Evolutionary conservation across 148 eudicot genomes (phyloP).

Genomic region (Pouteria glomerata): DNA sequence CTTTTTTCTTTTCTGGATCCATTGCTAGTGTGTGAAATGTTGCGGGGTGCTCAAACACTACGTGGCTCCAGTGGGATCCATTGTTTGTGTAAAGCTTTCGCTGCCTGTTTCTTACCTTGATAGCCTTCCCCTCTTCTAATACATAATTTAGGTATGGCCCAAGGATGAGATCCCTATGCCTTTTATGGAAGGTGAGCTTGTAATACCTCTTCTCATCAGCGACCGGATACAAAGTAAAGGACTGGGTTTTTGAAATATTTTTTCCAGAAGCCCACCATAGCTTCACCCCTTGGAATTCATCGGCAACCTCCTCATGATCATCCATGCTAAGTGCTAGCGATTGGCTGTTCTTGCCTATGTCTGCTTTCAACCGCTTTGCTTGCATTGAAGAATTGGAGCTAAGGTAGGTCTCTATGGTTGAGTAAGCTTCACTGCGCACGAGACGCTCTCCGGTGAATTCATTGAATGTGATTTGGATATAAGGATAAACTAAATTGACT

Average conservation of each 20-base stretch:
- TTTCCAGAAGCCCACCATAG: conserved; percentile 29
- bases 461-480: conserved; percentile 27
- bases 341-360: conserved; percentile 22
- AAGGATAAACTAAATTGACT: conserved; percentile 20
- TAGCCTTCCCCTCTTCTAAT: conserved; percentile 13
- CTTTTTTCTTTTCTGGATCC: conserved; percentile 18
- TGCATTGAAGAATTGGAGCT: conserved; percentile 22
- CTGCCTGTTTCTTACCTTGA: conserved; percentile 4
- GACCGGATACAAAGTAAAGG: neutral
- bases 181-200: conserved; percentile 17
- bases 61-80: conserved; percentile 18
- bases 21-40: conserved; percentile 23
- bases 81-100: conserved; percentile 17
- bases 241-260: neutral
- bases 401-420: conserved; percentile 29
- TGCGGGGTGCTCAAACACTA: conserved; percentile 23
- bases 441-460: conserved; percentile 22
- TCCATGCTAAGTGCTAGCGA: conserved; percentile 36
- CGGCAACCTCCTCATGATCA: conserved; percentile 35
- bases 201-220: conserved; percentile 18
- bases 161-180: conserved; percentile 12
- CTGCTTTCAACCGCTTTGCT: conserved; percentile 35
- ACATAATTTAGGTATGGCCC: conserved; percentile 15
- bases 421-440: conserved; percentile 23
- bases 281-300: conserved; percentile 29